Evolutionary conservation across 2,329 filamentous ascomycete species (phyloP), one percentile per base, ranked within the genome.

Genomic region (Endoconidiophora polonica): DNA sequence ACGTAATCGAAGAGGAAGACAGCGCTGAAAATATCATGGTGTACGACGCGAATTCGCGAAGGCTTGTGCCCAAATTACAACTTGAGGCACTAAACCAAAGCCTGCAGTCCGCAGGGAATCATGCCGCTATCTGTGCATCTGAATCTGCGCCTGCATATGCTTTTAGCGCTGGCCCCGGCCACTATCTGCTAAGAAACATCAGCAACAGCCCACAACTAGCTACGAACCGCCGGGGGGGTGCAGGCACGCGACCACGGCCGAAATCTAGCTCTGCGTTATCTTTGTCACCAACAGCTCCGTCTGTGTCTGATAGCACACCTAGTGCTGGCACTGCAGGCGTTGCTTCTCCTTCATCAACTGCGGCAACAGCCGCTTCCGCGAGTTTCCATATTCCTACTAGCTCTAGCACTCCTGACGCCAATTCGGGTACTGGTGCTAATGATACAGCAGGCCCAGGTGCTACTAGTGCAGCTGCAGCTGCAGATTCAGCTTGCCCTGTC

Each of bases 21-120:
- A 29, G 20, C 24, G 24, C 66, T 40, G 64, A 69, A 40, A 58
- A 70, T 55, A 60, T 65, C 29, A 57, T 83, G 60, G 72, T 82
- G 44, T 78, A 79, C 57, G 77, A 81, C 55, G 68, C 76, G n/a
- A 80, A 81, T 56, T 79, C 78, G 14, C 69, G 77, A 56, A 72
- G 77, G 53, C 77, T 80, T 68, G 67, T 81, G 3, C 68, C 72
- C 2, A 69, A 63, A 26, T 52, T 49, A 9, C 41, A 52, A 33
- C 44, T 54, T 10, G 38, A 50, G 18, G 54, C 49, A 20, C 37
- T 50, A 20, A 41, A 52, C 22, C 42, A 23, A 44, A 40, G 44
- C 47, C 22, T 49, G 47, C 47, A 49, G 47, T 18, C 26, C 18
- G 47, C 47, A 44, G 29, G 29, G 47, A 48, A 60, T 59, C 4